These are phyloP conservation scores for Globisporangium apiculatum DNA, from an alignment of 352 stramenopile genomes.

Conservation along the genomic window DNA sequence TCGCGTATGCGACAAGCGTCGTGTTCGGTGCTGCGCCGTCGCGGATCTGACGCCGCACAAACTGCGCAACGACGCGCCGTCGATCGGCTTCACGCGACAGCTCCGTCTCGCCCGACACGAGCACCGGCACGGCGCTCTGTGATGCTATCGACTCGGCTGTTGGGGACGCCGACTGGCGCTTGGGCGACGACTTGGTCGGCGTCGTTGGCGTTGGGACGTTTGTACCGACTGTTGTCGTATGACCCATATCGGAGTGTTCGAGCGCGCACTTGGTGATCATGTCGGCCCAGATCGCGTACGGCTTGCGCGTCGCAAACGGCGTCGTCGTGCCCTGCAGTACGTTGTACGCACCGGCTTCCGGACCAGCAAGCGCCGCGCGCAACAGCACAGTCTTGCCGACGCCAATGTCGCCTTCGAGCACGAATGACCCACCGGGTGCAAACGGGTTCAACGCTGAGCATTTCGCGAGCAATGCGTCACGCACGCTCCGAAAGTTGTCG, in stretches of 20 bases:
- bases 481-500: slow-evolving; percentile 46
- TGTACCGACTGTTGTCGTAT: neutral
- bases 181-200: neutral
- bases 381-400: slow-evolving; percentile 80
- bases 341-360: slow-evolving; percentile 40
- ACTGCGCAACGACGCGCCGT: slow-evolving; percentile 43
- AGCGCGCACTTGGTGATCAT: slow-evolving; percentile 62
- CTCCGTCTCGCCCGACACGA: slow-evolving; percentile 7
- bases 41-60: slow-evolving; percentile 55
- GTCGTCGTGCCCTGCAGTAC: slow-evolving; percentile 68
- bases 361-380: slow-evolving; percentile 42
- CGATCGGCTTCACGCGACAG: slow-evolving; percentile 29
- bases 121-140: neutral
- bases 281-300: slow-evolving; percentile 77
- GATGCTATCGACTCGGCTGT: neutral
- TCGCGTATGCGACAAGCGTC: slow-evolving; percentile 47
- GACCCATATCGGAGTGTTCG: slow-evolving; percentile 11
- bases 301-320: slow-evolving; percentile 64
- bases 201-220: neutral
- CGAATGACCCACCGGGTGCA: slow-evolving; percentile 52
- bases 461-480: slow-evolving; percentile 47
- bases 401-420: slow-evolving; percentile 80
- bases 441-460: slow-evolving; percentile 65
- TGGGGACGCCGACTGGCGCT: neutral
- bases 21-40: slow-evolving; percentile 63